Conservation (phyloP, 768 basidiomycete genomes). For the Kwoniella sp. region DNA sequence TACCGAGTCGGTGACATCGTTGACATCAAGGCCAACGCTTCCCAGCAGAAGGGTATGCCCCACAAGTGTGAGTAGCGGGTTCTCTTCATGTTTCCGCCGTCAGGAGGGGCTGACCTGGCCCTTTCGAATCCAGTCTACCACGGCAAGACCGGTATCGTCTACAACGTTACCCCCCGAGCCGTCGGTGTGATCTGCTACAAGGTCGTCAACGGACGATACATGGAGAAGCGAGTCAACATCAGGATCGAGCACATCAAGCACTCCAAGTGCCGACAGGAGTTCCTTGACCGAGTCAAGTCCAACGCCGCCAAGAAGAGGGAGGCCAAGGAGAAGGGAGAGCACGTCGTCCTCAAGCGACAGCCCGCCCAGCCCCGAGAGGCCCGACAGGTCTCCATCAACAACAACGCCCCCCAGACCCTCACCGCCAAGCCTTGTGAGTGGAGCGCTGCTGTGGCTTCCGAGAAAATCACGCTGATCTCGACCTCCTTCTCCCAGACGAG, state of each 20-base stretch:
- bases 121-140: slow-evolving; percentile 40
- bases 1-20: slow-evolving; percentile 97
- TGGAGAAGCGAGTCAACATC: slow-evolving; percentile 99
- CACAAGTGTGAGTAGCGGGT: slow-evolving; percentile 76
- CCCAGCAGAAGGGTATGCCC: slow-evolving; percentile 99
- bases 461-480: background rate
- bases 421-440: slow-evolving; percentile 66
- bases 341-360: slow-evolving; percentile 76
- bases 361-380: slow-evolving; percentile 77
- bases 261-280: slow-evolving; percentile 97
- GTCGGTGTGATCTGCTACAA: slow-evolving; percentile 98
- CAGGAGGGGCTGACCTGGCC: no score
- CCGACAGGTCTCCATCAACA: slow-evolving; percentile 63
- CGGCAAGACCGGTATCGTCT: slow-evolving; percentile 95
- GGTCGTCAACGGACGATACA: slow-evolving; percentile 96
- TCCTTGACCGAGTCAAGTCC: slow-evolving; percentile 88
- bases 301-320: slow-evolving; percentile 78
- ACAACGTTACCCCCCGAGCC: slow-evolving; percentile 92
- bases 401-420: slow-evolving; percentile 89
- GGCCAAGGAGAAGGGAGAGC: slow-evolving; percentile 90
- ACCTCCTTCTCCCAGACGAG: slow-evolving; percentile 58
- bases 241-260: slow-evolving; percentile 92
- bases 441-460: background rate
- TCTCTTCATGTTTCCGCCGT: no score
- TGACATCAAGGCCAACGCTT: slow-evolving; percentile 98